Conservation (phyloP, 2,329 filamentous ascomycete genomes). For the Monosporascus sp. region DNA sequence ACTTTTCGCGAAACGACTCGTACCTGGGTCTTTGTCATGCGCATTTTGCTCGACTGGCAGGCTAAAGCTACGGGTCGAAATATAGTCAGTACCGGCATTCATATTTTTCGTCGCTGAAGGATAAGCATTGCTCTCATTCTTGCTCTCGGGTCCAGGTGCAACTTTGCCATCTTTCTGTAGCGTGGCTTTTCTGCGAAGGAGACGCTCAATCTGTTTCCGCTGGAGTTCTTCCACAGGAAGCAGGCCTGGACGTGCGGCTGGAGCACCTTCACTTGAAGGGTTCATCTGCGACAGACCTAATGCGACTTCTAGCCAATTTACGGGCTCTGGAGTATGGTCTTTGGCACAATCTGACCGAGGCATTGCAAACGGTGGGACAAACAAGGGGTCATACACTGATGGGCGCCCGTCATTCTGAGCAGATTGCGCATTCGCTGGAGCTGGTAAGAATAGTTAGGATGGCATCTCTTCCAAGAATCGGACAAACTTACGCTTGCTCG, state of each 20-base stretch:
- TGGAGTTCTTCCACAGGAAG: conserved; percentile 37
- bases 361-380: conserved; percentile 6
- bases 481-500: conserved; percentile 15
- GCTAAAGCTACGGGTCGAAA: conserved; percentile 42
- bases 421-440: conserved; percentile 11
- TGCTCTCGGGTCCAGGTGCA: neutral
- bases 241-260: conserved; percentile 5
- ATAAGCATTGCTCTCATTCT: neutral
- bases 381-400: conserved; percentile 42
- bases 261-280: conserved; percentile 25
- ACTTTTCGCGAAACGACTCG: conserved; percentile 39
- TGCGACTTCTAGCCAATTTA: conserved; percentile 1
- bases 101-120: conserved; percentile 3
- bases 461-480: neutral
- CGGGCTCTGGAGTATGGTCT: neutral
- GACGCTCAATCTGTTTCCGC: conserved; percentile 29
- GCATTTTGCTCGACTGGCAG: conserved; percentile 40
- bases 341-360: conserved; percentile 3
- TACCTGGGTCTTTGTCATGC: conserved; percentile 31
- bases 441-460: conserved; percentile 13
- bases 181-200: conserved; percentile 29
- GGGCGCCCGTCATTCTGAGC: conserved; percentile 27
- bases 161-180: conserved; percentile 1
- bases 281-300: neutral
- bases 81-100: conserved; percentile 28